Percentiles rank a stretch among this genome's conserved stretches.
phyloP scores from a whole-genome alignment of 1,284 basidiomycete genomes.

The Amylostereum areolatum region DNA sequence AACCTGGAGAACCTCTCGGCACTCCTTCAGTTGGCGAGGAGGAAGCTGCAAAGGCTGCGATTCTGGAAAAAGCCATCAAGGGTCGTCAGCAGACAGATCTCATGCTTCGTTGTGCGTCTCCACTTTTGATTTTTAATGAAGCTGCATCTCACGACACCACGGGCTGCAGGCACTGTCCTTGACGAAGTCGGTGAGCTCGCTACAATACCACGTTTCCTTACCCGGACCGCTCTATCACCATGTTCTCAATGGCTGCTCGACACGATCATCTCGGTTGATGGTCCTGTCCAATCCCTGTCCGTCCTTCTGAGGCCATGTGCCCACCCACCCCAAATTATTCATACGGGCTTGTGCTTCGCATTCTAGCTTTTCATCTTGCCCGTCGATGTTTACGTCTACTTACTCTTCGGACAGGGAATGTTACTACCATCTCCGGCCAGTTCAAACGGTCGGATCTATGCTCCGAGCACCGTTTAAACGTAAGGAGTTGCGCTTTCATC shows the following conservation, averaged over 20 bases:
- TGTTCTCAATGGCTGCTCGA: neutral
- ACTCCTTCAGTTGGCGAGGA: slow-evolving; percentile 48
- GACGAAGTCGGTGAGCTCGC: slow-evolving; percentile 62
- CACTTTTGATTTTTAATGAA: no score
- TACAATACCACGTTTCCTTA: no score
- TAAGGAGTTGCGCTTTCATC: slow-evolving; percentile 27
- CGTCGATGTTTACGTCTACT: slow-evolving; percentile 21
- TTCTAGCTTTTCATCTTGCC: slow-evolving; percentile 7
- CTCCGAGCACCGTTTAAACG: slow-evolving; percentile 82
- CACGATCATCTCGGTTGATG: no score
- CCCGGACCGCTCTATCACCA: neutral
- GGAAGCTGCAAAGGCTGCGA: slow-evolving; percentile 61
- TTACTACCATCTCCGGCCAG: slow-evolving; percentile 85
- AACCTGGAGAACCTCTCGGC: slow-evolving; percentile 15
- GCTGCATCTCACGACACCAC: no score
- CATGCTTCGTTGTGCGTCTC: slow-evolving; percentile 71
- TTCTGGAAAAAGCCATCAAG: slow-evolving; percentile 77
- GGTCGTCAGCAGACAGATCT: slow-evolving; percentile 75
- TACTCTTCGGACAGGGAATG: slow-evolving; percentile 50
- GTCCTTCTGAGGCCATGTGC: slow-evolving; percentile 3
- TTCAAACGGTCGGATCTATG: slow-evolving; percentile 90
- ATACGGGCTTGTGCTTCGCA: neutral
- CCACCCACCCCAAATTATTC: slow-evolving; percentile 1
- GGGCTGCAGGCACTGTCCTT: slow-evolving; percentile 70
- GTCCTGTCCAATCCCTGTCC: slow-evolving; percentile 5